Evolutionary conservation across 2,329 filamentous ascomycete species (phyloP), one percentile per base, ranked within the genome.

Genomic region (Microcyclospora pomicola): DNA sequence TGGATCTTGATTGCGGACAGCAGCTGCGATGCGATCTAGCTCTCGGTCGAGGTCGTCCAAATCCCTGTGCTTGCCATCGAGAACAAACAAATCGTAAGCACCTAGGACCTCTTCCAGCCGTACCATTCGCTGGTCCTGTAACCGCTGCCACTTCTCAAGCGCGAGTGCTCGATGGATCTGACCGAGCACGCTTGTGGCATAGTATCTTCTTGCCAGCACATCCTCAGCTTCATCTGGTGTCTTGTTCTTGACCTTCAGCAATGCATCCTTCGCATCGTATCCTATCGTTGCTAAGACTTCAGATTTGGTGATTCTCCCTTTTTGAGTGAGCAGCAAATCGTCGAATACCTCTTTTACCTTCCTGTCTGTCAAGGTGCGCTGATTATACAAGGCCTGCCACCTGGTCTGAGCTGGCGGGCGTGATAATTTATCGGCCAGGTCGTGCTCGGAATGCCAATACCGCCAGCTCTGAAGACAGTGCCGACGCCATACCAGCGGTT

Each of bases 21-120:
- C 59, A 2, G 57, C 49, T 2, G 77, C 75, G 28, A 84, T 67
- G 1, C 64, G 57, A 55, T 91, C 77, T 15, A 96, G 65, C 31
- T 75, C 64, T n/a, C 59, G 54, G 9, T 72, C 47, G 28, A 68
- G 58, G 33, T 85, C 76, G 40, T 81, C 71, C 36, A 88, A 61
- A 53, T 92, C 85, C n/a, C 80, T 77, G 24, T 70, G 67, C 13
- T 75, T 71, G 38, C 80, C 79, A 46, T 80, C 75, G 19, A 88
- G 65, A 33, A 93, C 75, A 59, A 96, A 96, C 60, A 96, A 72
- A 59, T 96, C 91, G 57, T 92, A 93, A 11, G 80, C 81, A 14
- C 78, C 81, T 12, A 96, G 64, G 1, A 80, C 80, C 40, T 73
- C 71, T 55, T 94, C 87, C 14, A 94, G 66, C 6, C 73, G 58